These are phyloP conservation scores for Penicillium maclennaniae DNA, from an alignment of 495 filamentous ascomycete genomes.

Conservation along the genomic window DNA sequence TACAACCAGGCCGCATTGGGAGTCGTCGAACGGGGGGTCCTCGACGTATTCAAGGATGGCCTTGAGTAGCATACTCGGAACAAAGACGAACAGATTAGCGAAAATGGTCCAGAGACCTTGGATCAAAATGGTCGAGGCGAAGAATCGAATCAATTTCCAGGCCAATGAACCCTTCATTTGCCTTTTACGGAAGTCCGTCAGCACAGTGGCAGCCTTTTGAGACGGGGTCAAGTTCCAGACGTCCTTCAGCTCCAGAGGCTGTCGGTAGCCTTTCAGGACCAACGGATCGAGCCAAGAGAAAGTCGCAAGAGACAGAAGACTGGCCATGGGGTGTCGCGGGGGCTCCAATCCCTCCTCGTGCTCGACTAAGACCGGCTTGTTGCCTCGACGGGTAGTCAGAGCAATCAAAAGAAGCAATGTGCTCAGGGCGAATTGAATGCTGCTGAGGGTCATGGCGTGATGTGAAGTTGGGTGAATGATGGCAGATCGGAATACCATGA, in stretches of 20 bases:
- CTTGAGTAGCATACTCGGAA: slow-evolving; percentile 84
- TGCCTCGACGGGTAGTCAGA: slow-evolving; percentile 81
- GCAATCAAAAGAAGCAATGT: slow-evolving; percentile 70
- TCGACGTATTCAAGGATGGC: slow-evolving; percentile 92
- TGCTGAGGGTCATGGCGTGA: slow-evolving; percentile 56
- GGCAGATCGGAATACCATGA: slow-evolving; percentile 77
- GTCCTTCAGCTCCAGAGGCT: slow-evolving; percentile 73
- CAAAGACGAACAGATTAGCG: slow-evolving; percentile 78
- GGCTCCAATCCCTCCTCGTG: slow-evolving; percentile 85
- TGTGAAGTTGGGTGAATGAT: slow-evolving; percentile 67
- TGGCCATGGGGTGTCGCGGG: slow-evolving; percentile 78
- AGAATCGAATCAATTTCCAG: slow-evolving; percentile 79
- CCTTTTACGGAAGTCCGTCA: slow-evolving; percentile 77
- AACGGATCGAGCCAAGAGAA: slow-evolving; percentile 90
- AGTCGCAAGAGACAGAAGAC: slow-evolving; percentile 79
- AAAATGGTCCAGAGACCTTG: slow-evolving; percentile 79
- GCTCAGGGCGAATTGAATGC: slow-evolving; percentile 68
- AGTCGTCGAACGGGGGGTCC: slow-evolving; percentile 72
- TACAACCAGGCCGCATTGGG: slow-evolving; percentile 94
- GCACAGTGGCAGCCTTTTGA: slow-evolving; percentile 77
- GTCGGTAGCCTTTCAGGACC: slow-evolving; percentile 85
- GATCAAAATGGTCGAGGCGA: slow-evolving; percentile 67
- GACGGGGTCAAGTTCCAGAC: slow-evolving; percentile 90
- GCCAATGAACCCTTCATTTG: slow-evolving; percentile 80
- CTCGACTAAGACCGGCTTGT: slow-evolving; percentile 81